Evolutionary conservation across 495 filamentous ascomycete species (phyloP), one percentile per base, ranked within the genome.

Genomic region (Parathielavia hyrcaniae): DNA sequence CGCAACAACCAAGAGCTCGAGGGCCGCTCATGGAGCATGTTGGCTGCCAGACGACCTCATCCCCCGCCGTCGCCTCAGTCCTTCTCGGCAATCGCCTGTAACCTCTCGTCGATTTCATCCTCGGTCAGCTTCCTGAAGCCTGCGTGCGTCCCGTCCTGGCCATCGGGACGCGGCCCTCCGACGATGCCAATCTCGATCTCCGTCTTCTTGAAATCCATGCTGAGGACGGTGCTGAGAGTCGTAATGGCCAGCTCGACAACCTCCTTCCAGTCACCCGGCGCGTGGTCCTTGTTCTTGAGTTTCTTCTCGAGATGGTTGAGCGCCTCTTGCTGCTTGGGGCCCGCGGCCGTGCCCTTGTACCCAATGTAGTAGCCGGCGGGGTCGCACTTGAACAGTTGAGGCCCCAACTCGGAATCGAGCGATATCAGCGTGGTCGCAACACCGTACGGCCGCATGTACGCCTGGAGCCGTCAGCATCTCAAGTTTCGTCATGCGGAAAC

Each of bases 141-240:
- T 51, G 85, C 72, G 68, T 88, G 81, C 49, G 83, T 84, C 44
- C 88, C 87, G 66, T 92, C 87, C 73, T 88, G 79, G 66, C 90
- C 91, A 66, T 91, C 90, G 44, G 75, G 69, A 59, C 79, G 76
- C 36, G 90, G 88, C 30, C 88, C 91, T 61, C 93, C 93, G 17
- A 96, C 93, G 67, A 98, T 88, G 63, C 95, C 93, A 69, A 98
- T 87, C 78, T 98, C 93, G 68, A 98, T 84, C 79, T 98, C 93
- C 69, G 87, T 86, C 79, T 97, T 97, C 85, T 98, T 98, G 80
- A 98, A 98, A 74, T 98, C 93, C 65, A 97, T 95, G 70, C 90
- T 96, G 53, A 98, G 82, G 52, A 98, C 91, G 52, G 86, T 93
- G 81, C 92, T 96, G 70, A 98, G 74, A 12, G 93, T 88, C 16